A percentile compares a stretch with the other conserved stretches of the same genome.
phyloP scores from a whole-genome alignment of 2,329 filamentous ascomycete species.

The Ceratocystis colombiana region DNA sequence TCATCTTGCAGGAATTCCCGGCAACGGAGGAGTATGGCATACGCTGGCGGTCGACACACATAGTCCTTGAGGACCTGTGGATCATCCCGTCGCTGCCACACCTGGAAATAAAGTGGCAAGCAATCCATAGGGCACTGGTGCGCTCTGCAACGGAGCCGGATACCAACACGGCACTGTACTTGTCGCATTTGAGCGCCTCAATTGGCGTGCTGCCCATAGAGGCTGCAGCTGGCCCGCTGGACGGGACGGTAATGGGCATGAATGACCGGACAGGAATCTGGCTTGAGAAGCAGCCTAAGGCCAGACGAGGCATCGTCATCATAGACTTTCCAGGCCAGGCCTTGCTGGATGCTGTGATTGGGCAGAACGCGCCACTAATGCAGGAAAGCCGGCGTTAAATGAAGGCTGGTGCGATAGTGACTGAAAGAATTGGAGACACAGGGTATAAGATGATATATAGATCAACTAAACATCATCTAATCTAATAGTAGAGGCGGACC shows the following conservation, averaged over 20 bases:
- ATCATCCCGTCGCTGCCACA: slow-evolving; percentile 37
- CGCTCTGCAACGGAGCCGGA: slow-evolving; percentile 31
- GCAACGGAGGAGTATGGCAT: slow-evolving; percentile 35
- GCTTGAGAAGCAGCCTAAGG: slow-evolving; percentile 32
- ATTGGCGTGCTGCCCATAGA: slow-evolving; percentile 42
- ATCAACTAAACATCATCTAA: neutral
- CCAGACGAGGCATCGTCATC: slow-evolving; percentile 39
- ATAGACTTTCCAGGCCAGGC: slow-evolving; percentile 40
- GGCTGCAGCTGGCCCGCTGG: slow-evolving; percentile 40
- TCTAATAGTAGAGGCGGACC: neutral
- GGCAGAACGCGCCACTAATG: slow-evolving; percentile 34
- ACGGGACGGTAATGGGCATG: slow-evolving; percentile 38
- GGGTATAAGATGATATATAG: neutral
- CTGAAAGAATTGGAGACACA: neutral
- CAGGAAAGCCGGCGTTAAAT: neutral
- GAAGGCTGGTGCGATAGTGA: neutral
- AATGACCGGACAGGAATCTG: slow-evolving; percentile 42
- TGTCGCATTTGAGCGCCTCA: slow-evolving; percentile 41
- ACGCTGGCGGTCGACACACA: slow-evolving; percentile 38
- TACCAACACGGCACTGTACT: slow-evolving; percentile 37
- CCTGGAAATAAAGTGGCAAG: slow-evolving; percentile 40
- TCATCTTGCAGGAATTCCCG: slow-evolving; percentile 42
- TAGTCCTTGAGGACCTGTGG: slow-evolving; percentile 41
- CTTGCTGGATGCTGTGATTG: slow-evolving; percentile 37
- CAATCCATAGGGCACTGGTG: slow-evolving; percentile 36